Evolutionary conservation across 1,139 yeast genomes (phyloP).

Genomic region (Debaryomycetaceae sp.): DNA sequence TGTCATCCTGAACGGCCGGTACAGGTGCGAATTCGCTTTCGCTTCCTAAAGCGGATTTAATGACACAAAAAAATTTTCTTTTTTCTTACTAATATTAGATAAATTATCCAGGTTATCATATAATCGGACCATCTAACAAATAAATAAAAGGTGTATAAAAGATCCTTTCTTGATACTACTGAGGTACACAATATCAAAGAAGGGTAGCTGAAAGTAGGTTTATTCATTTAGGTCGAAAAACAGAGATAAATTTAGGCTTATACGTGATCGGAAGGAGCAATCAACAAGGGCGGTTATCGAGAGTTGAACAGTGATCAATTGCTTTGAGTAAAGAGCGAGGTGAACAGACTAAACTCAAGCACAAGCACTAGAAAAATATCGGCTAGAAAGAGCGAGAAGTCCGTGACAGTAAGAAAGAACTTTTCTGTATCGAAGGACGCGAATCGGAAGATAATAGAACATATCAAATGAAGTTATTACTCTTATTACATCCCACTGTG

Average conservation of each 20-base stretch:
- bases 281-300: background rate
- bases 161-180: background rate
- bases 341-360: background rate
- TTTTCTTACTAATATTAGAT: background rate
- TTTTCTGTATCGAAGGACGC: too few species aligned
- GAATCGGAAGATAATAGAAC: too few species aligned
- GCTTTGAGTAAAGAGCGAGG: too few species aligned
- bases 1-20: background rate
- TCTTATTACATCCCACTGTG: conserved; percentile 69
- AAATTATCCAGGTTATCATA: background rate
- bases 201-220: too few species aligned
- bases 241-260: background rate
- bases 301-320: background rate
- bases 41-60: background rate
- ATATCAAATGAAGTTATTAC: conserved; percentile 29
- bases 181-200: too few species aligned
- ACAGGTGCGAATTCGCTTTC: background rate
- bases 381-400: too few species aligned
- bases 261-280: background rate
- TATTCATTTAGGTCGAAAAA: too few species aligned
- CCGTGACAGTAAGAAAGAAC: too few species aligned
- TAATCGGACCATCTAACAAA: background rate
- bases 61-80: background rate
- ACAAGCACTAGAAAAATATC: too few species aligned
- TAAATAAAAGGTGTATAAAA: too few species aligned